These are phyloP conservation scores for Colletotrichum lupini DNA, from an alignment of 2,329 filamentous ascomycete species.

Conservation along the genomic window DNA sequence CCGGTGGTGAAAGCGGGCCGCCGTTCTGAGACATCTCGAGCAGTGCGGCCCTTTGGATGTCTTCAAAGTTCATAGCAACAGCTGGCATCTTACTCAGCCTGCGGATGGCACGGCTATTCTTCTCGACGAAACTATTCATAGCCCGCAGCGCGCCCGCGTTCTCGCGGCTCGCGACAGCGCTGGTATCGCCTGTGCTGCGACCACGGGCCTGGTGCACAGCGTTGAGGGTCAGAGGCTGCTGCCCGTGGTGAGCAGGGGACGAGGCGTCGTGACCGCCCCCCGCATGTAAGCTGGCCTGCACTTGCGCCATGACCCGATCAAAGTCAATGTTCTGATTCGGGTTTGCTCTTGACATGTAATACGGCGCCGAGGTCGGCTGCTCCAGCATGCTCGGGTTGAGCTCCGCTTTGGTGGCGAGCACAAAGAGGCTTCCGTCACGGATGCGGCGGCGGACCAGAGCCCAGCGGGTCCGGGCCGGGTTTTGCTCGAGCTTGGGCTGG, in stretches of 20 bases:
- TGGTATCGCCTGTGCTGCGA: slow-evolving; percentile 46
- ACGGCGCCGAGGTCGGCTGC: slow-evolving; percentile 42
- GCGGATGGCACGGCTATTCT: slow-evolving; percentile 55
- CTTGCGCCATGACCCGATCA: slow-evolving; percentile 56
- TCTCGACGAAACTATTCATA: slow-evolving; percentile 57
- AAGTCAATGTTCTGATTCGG: slow-evolving; percentile 53
- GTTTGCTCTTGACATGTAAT: slow-evolving; percentile 39
- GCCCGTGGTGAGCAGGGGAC: slow-evolving; percentile 30
- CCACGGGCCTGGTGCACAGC: slow-evolving; percentile 54
- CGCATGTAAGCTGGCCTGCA: slow-evolving; percentile 48
- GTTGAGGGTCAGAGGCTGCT: slow-evolving; percentile 48
- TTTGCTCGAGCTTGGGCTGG: slow-evolving; percentile 61
- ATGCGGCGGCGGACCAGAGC: slow-evolving; percentile 59
- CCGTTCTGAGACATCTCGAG: slow-evolving; percentile 34
- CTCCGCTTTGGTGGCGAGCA: slow-evolving; percentile 53
- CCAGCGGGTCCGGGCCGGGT: slow-evolving; percentile 64
- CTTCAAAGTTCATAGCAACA: slow-evolving; percentile 44
- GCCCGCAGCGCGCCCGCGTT: slow-evolving; percentile 54
- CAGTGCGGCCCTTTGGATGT: slow-evolving; percentile 41
- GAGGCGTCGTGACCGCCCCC: slow-evolving; percentile 35
- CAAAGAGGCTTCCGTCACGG: slow-evolving; percentile 62
- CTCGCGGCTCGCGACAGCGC: slow-evolving; percentile 53
- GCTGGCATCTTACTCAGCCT: slow-evolving; percentile 53
- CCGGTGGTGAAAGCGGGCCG: slow-evolving; percentile 11
- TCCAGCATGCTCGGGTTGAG: slow-evolving; percentile 42